A percentile compares a stretch with the other conserved stretches of the same genome.
Conservation (phyloP, 2,329 filamentous ascomycete species). For the Fusarium chaquense region DNA sequence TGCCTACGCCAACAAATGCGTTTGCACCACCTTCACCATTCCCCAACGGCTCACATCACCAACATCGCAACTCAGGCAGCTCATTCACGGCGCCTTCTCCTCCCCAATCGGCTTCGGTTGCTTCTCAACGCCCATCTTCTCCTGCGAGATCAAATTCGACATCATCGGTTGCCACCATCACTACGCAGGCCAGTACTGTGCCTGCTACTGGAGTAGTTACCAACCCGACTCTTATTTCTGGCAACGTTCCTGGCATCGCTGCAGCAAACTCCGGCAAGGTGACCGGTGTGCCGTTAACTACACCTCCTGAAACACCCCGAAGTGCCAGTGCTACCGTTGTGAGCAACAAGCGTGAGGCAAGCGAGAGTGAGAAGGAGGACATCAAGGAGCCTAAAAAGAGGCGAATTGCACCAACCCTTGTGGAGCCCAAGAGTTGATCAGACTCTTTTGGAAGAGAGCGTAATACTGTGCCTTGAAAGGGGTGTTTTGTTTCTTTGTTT, state of each 20-base stretch:
- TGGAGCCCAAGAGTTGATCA: conserved; percentile 53
- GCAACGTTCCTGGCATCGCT: conserved; percentile 80
- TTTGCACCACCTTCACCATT: conserved; percentile 73
- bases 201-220: conserved; percentile 70
- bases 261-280: conserved; percentile 76
- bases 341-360: conserved; percentile 68
- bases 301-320: conserved; percentile 88
- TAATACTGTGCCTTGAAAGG: conserved; percentile 30
- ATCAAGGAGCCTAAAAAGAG: conserved; percentile 73
- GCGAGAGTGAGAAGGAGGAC: conserved; percentile 66
- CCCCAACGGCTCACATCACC: conserved; percentile 60
- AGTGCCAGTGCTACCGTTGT: conserved; percentile 49
- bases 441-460: neutral
- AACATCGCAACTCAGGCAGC: conserved; percentile 69
- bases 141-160: conserved; percentile 88
- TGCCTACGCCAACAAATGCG: conserved; percentile 75
- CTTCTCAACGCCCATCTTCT: conserved; percentile 76
- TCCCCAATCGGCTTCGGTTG: conserved; percentile 66
- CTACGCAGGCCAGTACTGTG: conserved; percentile 69
- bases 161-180: conserved; percentile 81
- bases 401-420: conserved; percentile 75
- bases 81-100: conserved; percentile 70
- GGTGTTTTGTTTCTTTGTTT: conserved; percentile 27
- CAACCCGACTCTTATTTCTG: conserved; percentile 82
- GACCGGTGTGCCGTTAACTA: conserved; percentile 79